Evolutionary conservation across 495 filamentous ascomycete genomes (phyloP).

Genomic region (Penicillium malachiteum): DNA sequence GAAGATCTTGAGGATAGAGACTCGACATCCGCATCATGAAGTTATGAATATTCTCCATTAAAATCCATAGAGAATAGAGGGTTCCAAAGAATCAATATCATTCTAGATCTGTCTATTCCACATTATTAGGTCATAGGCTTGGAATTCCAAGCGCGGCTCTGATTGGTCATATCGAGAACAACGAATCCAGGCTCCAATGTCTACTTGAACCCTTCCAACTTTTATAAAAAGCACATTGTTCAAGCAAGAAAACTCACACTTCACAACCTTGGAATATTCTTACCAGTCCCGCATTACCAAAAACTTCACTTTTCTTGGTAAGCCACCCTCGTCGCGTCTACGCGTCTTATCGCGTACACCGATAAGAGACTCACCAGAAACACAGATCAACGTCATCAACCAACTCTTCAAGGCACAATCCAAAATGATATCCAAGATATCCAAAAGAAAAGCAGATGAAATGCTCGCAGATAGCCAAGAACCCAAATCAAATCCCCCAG

Average conservation of each 20-base stretch:
- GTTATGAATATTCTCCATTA: too few species aligned
- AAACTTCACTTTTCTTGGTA: not conserved
- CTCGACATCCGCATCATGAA: too few species aligned
- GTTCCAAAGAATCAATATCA: too few species aligned
- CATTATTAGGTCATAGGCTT: too few species aligned
- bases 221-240: not conserved
- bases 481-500: not conserved
- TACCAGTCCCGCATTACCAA: not conserved
- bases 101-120: too few species aligned
- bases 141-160: constrained; percentile 1
- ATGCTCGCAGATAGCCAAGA: not conserved
- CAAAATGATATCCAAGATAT: too few species aligned
- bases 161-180: constrained; percentile 36
- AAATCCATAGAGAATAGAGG: too few species aligned
- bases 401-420: not conserved
- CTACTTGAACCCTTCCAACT: not conserved
- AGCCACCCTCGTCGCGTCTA: not conserved
- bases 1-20: too few species aligned
- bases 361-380: not conserved
- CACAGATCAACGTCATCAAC: too few species aligned
- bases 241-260: not conserved
- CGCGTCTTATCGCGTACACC: constrained; percentile 8
- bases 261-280: not conserved
- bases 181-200: constrained; percentile 3
- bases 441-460: not conserved